phyloP scores from a whole-genome alignment of 2,329 filamentous ascomycete species.

The Aspergillus spinulosporus region DNA sequence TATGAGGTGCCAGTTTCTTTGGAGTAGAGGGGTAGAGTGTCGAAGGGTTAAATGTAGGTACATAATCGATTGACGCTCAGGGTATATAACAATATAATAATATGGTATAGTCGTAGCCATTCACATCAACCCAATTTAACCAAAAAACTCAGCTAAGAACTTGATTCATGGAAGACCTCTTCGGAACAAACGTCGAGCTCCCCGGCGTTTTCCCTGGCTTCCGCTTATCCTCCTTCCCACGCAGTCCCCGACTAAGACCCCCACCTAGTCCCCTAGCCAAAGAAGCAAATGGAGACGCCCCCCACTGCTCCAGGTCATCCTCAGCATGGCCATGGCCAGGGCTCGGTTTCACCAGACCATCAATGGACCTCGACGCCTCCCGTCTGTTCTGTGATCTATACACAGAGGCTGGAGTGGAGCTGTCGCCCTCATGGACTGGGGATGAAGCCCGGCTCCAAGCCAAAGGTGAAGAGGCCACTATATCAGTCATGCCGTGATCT shows the following conservation, averaged over 20 bases:
- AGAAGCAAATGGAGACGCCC: conserved; percentile 41
- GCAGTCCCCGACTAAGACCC: conserved; percentile 44
- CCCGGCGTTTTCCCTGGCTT: conserved; percentile 21
- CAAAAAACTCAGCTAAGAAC: conserved; percentile 22
- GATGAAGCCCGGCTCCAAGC: conserved; percentile 19
- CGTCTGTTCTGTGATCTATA: conserved; percentile 20
- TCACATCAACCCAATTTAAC: neutral
- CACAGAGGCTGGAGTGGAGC: conserved; percentile 11
- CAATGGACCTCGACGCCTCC: conserved; percentile 18
- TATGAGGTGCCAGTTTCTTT: conserved; percentile 29
- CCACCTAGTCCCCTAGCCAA: conserved; percentile 45
- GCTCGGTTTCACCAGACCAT: conserved; percentile 19
- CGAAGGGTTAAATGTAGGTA: no score
- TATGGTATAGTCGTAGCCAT: neutral
- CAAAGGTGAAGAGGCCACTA: conserved; percentile 32
- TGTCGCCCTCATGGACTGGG: conserved; percentile 24
- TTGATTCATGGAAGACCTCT: conserved; percentile 28
- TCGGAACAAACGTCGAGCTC: conserved; percentile 23
- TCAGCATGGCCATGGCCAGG: conserved; percentile 33
- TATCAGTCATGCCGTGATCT: conserved; percentile 36
- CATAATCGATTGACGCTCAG: neutral
- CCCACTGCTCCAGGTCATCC: conserved; percentile 39
- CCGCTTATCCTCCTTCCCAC: conserved; percentile 33
- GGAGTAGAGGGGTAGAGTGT: neutral
- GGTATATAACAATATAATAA: conserved; percentile 1